Evolutionary conservation across 495 filamentous ascomycete species (phyloP), one percentile per base, ranked within the genome.

Genomic region (Podospora sp.): DNA sequence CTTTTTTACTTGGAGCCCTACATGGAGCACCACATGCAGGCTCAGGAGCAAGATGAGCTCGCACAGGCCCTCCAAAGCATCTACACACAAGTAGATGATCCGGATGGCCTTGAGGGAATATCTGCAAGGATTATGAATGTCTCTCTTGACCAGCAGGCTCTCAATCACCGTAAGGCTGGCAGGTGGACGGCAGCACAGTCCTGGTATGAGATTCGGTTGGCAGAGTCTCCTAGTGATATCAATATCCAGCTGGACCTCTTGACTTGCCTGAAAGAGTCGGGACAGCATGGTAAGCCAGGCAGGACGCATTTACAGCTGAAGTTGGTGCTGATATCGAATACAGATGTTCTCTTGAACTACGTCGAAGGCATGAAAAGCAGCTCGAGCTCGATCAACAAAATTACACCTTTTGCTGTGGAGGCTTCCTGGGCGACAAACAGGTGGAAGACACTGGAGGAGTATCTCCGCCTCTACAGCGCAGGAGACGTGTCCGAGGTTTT

Each of bases 121-220:
- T 97, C 94, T 11, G 87, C 90, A 6, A 88, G 95, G 73, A 77
- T 97, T 25, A 88, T 90, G 60, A 87, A 90, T 11, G 81, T 97
- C 21, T 89, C 93, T 65, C 86, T 97, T 62, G 91, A 97, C 55
- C 94, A 97, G 72, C 94, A 99, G 71, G 87, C 96, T 36, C 81
- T 97, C 60, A 93, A 94, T 69, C 93, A 98, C 75, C 87, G 89
- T 40, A 97, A 96, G 73, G 91, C 92, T 40, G 94, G 93, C n/a
- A 85, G 94, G 74, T 99, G 94, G 95, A 91, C 92, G n/a, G 92
- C 95, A 59, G 96, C 92, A 52, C 94, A 97, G 79, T 95, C 91
- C 70, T 99, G 95, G 95, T 98, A 98, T 77, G 93, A 98, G 74
- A 84, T 96, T 40, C 87, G 90, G 66, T 85, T 97, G 46, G 89